phyloP scores from a whole-genome alignment of 352 stramenopile genomes.

The Globisporangium heterothallicum region DNA sequence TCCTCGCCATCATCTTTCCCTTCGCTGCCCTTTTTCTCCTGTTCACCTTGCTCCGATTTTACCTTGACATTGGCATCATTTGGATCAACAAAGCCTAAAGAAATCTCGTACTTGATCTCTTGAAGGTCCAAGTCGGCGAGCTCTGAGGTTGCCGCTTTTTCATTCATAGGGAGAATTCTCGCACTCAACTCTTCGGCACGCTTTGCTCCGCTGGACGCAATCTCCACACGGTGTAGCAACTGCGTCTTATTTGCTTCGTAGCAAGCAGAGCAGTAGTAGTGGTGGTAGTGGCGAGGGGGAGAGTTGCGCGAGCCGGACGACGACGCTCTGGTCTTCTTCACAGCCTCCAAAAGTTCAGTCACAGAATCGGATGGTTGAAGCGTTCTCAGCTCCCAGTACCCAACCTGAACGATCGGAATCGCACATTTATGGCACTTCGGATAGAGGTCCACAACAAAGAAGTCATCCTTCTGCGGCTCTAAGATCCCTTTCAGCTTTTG shows the following conservation, averaged over 20 bases:
- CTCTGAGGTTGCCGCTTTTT: conserved; percentile 51
- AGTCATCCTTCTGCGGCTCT: conserved; percentile 98
- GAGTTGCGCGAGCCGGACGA: conserved; percentile 60
- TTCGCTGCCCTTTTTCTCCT: background rate
- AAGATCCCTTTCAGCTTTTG: conserved; percentile 96
- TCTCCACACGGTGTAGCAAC: conserved; percentile 66
- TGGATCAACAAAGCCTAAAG: conserved; percentile 53
- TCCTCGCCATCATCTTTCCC: conserved; percentile 13
- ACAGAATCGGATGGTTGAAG: conserved; percentile 51
- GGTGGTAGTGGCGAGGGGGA: conserved; percentile 74
- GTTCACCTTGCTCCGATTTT: conserved; percentile 16
- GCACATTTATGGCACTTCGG: conserved; percentile 86
- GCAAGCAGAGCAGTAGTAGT: conserved; percentile 71
- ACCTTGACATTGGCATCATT: conserved; percentile 14
- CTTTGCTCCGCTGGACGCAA: conserved; percentile 56
- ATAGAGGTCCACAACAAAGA: conserved; percentile 97
- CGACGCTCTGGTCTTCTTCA: conserved; percentile 68
- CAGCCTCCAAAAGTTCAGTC: conserved; percentile 69
- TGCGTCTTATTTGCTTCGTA: conserved; percentile 76
- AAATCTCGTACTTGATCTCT: conserved; percentile 72
- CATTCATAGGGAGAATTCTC: conserved; percentile 52
- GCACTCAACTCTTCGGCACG: conserved; percentile 61
- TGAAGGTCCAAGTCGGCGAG: conserved; percentile 72
- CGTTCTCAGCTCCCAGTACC: conserved; percentile 83
- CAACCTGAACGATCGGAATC: conserved; percentile 77